A percentile compares a stretch with the other conserved stretches of the same genome.
Evolutionary conservation across 345 rosid genomes (phyloP).

Genomic region (Lumnitzera racemosa): DNA sequence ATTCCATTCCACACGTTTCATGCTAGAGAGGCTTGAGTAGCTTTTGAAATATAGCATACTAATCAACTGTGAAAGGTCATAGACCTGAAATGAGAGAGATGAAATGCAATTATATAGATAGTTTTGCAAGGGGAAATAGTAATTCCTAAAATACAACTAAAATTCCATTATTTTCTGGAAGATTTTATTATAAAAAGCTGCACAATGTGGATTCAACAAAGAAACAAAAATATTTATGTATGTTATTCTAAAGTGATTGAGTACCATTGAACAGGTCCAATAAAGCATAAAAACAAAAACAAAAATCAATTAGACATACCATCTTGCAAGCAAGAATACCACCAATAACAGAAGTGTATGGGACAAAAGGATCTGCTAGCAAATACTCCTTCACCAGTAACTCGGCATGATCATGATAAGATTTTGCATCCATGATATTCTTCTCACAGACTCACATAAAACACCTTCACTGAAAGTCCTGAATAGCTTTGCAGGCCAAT

Average conservation of each 20-base stretch:
- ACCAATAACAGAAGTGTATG: constrained; percentile 49
- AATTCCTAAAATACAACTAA: too few relatives aligned
- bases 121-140: background rate
- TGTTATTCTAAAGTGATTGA: too few relatives aligned
- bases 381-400: constrained; percentile 46
- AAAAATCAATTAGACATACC: constrained; percentile 24
- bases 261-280: too few relatives aligned
- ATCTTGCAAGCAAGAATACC: constrained; percentile 48
- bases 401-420: constrained; percentile 50
- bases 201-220: too few relatives aligned
- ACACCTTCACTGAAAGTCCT: background rate
- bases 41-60: constrained; percentile 51
- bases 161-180: too few relatives aligned
- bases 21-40: constrained; percentile 37
- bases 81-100: constrained; percentile 31
- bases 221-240: background rate
- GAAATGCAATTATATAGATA: background rate
- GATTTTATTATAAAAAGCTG: too few relatives aligned
- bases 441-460: constrained; percentile 11
- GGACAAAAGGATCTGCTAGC: constrained; percentile 44
- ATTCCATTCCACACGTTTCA: constrained; percentile 57
- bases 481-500: background rate
- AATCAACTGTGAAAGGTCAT: constrained; percentile 47
- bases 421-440: constrained; percentile 22
- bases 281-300: background rate